phyloP scores from a whole-genome alignment of 1,139 yeast species.

The Wickerhamiella infanticola region DNA sequence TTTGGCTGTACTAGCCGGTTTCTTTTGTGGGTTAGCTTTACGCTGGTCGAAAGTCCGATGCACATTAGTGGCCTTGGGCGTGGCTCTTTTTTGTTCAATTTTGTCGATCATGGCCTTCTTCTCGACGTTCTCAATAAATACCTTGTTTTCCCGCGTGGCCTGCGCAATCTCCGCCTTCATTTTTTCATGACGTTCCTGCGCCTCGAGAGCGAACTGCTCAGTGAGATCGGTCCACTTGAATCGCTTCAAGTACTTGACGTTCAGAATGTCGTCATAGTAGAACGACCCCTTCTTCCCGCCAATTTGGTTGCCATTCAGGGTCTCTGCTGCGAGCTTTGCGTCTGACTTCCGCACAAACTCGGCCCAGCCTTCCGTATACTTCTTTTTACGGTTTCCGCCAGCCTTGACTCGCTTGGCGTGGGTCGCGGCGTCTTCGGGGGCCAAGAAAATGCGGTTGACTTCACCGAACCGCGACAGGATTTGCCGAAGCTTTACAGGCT shows the following conservation, averaged over 20 bases:
- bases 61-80: constrained; percentile 9
- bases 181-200: constrained; percentile 76
- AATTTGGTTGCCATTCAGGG: constrained; percentile 72
- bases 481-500: constrained; percentile 78
- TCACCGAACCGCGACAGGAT: constrained; percentile 70
- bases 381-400: constrained; percentile 89
- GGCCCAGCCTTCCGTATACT: constrained; percentile 94
- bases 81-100: constrained; percentile 36
- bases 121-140: constrained; percentile 70
- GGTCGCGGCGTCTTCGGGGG: constrained; percentile 63
- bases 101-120: constrained; percentile 64
- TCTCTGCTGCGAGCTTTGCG: constrained; percentile 76
- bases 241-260: constrained; percentile 73
- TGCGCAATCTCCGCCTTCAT: constrained; percentile 78
- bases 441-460: constrained; percentile 67
- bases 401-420: constrained; percentile 57
- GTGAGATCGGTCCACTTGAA: constrained; percentile 94
- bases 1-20: constrained; percentile 9
- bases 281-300: constrained; percentile 92
- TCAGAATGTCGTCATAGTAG: constrained; percentile 86
- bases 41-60: constrained; percentile 21
- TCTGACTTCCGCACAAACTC: constrained; percentile 72
- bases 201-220: constrained; percentile 83
- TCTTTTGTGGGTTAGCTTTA: constrained; percentile 15
- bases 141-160: constrained; percentile 73